Percentiles rank a stretch among this genome's conserved stretches.
Evolutionary conservation across 768 basidiomycete genomes (phyloP).

Genomic region (Suillus subluteus): DNA sequence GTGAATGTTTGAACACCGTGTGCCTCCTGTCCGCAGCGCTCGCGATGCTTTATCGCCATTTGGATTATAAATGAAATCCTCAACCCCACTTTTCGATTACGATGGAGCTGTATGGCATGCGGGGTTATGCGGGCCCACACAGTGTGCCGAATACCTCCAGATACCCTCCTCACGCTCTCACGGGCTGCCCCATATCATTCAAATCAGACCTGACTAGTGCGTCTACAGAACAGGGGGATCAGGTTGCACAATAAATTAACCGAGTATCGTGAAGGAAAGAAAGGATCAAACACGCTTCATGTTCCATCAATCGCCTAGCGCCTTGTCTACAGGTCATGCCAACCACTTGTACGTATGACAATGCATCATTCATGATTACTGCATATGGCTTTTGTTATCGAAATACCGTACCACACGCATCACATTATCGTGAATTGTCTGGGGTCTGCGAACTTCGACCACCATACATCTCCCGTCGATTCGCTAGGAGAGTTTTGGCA

Average conservation of each 20-base stretch:
- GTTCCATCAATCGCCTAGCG: not conserved
- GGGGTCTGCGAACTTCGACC: constrained; percentile 24
- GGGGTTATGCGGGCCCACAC: not conserved
- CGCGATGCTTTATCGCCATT: constrained; percentile 3
- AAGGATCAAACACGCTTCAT: not conserved
- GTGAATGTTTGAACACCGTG: not conserved
- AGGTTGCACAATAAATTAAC: not conserved
- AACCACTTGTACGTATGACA: constrained; percentile 23
- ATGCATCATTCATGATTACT: constrained; percentile 20
- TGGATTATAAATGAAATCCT: not conserved
- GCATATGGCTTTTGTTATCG: constrained; percentile 21
- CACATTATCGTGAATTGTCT: constrained; percentile 19
- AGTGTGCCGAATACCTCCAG: not conserved
- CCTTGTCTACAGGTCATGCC: not conserved
- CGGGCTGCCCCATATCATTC: not conserved
- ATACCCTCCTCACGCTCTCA: not conserved
- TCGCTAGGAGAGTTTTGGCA: constrained; percentile 34
- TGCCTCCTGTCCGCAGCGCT: constrained; percentile 7
- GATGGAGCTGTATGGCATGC: not conserved
- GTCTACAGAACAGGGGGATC: not conserved
- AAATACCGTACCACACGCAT: constrained; percentile 15
- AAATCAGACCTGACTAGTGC: not conserved
- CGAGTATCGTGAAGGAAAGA: not conserved
- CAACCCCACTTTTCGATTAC: not conserved
- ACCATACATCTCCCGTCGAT: constrained; percentile 27